Evolutionary conservation across 345 rosid species (phyloP).

Genomic region (Eucalyptus grandis): DNA sequence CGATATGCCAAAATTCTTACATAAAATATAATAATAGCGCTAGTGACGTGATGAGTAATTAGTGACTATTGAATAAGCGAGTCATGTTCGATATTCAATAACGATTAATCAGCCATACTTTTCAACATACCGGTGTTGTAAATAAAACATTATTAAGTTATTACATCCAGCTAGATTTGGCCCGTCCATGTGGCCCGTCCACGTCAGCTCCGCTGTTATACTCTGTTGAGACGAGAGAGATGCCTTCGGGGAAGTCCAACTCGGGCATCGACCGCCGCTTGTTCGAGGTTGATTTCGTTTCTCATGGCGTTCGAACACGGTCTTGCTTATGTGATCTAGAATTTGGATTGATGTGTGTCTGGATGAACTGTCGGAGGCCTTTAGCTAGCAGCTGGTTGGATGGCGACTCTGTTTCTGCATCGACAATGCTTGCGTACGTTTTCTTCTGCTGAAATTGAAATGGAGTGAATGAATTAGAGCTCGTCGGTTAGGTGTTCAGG

Average conservation of each 20-base stretch:
- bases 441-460: background rate
- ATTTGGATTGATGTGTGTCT: background rate
- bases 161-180: background rate
- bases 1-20: background rate
- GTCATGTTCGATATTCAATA: background rate
- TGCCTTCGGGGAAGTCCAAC: slow-evolving; percentile 56
- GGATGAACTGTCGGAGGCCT: background rate
- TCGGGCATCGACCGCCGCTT: slow-evolving; percentile 59
- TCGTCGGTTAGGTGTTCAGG: fast-evolving
- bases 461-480: background rate
- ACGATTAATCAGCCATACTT: background rate
- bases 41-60: background rate
- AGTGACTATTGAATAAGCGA: too few relatives aligned
- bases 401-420: background rate
- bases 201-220: background rate
- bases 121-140: background rate
- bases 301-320: background rate
- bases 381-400: too few relatives aligned
- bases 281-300: slow-evolving; percentile 39
- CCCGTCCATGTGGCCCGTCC: background rate
- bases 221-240: too few relatives aligned
- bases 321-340: background rate
- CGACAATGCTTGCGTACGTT: background rate
- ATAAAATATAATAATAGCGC: background rate
- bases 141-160: background rate